These are phyloP conservation scores for Mycosphaerelloides madeirae DNA, from an alignment of 2,329 filamentous ascomycete genomes.

Conservation along the genomic window DNA sequence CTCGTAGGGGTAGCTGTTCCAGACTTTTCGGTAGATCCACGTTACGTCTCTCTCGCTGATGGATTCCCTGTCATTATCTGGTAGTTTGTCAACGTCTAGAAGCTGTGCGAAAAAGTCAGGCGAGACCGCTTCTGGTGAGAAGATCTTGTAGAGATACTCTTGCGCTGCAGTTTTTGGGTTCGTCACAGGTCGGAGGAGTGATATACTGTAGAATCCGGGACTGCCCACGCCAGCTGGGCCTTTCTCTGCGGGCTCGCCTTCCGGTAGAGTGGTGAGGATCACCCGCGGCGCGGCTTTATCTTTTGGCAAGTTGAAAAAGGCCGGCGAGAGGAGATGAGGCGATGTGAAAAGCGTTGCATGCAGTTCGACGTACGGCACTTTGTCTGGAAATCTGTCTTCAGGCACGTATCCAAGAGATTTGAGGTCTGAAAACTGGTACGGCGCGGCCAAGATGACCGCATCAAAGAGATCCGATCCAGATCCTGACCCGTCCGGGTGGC, in stretches of 20 bases:
- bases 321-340: constrained; percentile 63
- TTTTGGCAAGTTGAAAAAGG: constrained; percentile 64
- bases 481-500: constrained; percentile 14
- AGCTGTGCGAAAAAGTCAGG: constrained; percentile 46
- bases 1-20: constrained; percentile 80
- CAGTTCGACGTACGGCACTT: constrained; percentile 78
- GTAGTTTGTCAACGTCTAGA: constrained; percentile 34
- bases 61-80: constrained; percentile 21
- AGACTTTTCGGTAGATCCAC: constrained; percentile 73
- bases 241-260: constrained; percentile 48
- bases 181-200: constrained; percentile 59
- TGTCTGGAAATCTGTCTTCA: constrained; percentile 56
- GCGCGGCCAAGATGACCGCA: constrained; percentile 70
- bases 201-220: constrained; percentile 81
- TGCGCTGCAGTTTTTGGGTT: constrained; percentile 41
- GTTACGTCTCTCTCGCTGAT: constrained; percentile 51
- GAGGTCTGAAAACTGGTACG: constrained; percentile 75
- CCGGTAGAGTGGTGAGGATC: constrained; percentile 75
- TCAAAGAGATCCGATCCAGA: constrained; percentile 36
- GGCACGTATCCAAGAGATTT: constrained; percentile 36
- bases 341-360: constrained; percentile 89
- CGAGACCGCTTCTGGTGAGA: constrained; percentile 51
- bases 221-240: constrained; percentile 60
- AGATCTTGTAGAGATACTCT: constrained; percentile 64
- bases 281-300: constrained; percentile 61